Evolutionary conservation across 2,329 filamentous ascomycete species (phyloP).

Genomic region (Penicillium sp.): DNA sequence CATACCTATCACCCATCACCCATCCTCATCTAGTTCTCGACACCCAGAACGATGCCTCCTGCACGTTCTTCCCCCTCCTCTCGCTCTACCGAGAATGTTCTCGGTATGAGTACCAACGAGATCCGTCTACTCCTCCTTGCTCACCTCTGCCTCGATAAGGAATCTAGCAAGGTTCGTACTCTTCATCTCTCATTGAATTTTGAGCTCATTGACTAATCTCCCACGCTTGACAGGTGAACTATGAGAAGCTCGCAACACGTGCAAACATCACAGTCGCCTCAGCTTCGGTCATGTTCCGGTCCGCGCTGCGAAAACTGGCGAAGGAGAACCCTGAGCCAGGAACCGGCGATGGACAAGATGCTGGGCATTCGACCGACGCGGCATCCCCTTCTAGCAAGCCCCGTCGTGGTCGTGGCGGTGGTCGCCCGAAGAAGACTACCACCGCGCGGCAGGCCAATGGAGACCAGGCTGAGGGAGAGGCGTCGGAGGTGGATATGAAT

Average conservation of each 20-base stretch:
- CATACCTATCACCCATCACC: no score
- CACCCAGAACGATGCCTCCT: background rate
- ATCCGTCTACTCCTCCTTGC: background rate
- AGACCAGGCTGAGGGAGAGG: background rate
- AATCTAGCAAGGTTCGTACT: background rate
- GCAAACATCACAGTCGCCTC: background rate
- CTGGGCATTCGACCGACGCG: background rate
- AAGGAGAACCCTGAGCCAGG: background rate
- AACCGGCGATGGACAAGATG: background rate
- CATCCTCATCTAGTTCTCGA: background rate
- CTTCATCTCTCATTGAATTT: background rate
- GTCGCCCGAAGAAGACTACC: background rate
- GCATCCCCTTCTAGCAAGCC: background rate
- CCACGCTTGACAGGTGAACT: background rate
- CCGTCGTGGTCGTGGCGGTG: background rate
- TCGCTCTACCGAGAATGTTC: background rate
- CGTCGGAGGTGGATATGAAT: background rate
- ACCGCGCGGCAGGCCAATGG: background rate
- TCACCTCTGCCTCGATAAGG: background rate
- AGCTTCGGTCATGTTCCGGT: background rate
- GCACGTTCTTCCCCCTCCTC: background rate
- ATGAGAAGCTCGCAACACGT: background rate
- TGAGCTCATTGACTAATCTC: background rate
- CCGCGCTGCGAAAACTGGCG: background rate
- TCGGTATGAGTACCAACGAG: background rate